Percentiles rank a stretch among this genome's conserved stretches.
phyloP scores from a whole-genome alignment of 164 flowering plant species.

The Vitis riparia region DNA sequence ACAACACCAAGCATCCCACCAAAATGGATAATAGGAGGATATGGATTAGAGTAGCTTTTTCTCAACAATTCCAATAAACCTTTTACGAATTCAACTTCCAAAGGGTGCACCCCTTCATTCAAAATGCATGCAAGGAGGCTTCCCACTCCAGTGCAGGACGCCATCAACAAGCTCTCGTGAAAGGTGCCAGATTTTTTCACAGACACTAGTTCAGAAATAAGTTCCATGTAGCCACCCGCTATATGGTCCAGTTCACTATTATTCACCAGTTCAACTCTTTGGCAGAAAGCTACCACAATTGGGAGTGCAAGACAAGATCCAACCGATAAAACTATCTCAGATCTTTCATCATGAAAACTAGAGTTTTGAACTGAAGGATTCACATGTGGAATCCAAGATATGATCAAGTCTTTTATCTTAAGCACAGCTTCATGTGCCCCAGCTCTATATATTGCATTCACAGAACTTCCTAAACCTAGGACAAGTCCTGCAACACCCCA shows the following conservation, averaged over 20 bases:
- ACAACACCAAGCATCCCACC: constrained; percentile 98
- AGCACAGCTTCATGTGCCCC: constrained; percentile 65
- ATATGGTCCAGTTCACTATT: constrained; percentile 58
- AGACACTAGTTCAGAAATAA: constrained; percentile 64
- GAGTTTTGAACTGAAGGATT: constrained; percentile 22
- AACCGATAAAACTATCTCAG: constrained; percentile 40
- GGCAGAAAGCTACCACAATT: constrained; percentile 63
- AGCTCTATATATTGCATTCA: constrained; percentile 65
- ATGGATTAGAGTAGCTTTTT: constrained; percentile 54
- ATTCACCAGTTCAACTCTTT: constrained; percentile 66
- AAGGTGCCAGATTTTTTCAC: constrained; percentile 47
- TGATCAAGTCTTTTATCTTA: constrained; percentile 55
- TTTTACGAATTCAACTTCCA: constrained; percentile 50
- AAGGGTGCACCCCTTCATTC: constrained; percentile 61
- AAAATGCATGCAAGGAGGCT: constrained; percentile 70
- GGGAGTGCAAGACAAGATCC: constrained; percentile 93
- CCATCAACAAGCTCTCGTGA: constrained; percentile 74
- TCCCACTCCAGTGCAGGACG: constrained; percentile 87
- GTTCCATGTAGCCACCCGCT: constrained; percentile 51
- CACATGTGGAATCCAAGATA: constrained; percentile 65
- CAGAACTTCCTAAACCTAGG: constrained; percentile 69
- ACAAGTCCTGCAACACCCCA: constrained; percentile 93
- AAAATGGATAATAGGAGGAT: constrained; percentile 61
- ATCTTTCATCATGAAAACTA: constrained; percentile 19
- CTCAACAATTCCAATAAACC: constrained; percentile 58